These are phyloP conservation scores for Russula sp. DNA, from an alignment of 768 basidiomycete species.

Conservation along the genomic window DNA sequence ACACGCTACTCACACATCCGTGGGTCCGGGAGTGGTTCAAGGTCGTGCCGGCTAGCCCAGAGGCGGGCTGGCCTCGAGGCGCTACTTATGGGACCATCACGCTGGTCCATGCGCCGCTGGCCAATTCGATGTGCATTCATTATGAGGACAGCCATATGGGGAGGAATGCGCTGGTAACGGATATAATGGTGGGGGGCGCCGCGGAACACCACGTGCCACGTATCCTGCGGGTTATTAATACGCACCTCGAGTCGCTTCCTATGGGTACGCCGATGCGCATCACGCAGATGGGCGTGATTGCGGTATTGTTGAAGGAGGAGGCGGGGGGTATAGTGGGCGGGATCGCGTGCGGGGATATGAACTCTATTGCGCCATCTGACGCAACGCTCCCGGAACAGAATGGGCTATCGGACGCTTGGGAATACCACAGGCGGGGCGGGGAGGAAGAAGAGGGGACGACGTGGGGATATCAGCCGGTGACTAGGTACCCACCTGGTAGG, in stretches of 20 bases:
- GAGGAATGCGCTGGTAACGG: constrained; percentile 57
- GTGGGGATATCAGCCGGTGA: constrained; percentile 65
- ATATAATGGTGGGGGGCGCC: constrained; percentile 41
- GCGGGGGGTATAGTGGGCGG: constrained; percentile 53
- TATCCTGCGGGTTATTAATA: constrained; percentile 62
- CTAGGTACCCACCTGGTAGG: constrained; percentile 49
- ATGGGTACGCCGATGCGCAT: constrained; percentile 41
- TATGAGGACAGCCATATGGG: constrained; percentile 51
- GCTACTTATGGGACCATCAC: constrained; percentile 66
- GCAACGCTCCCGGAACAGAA: constrained; percentile 41
- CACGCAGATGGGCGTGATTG: constrained; percentile 53
- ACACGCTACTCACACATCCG: constrained; percentile 48
- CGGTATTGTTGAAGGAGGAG: constrained; percentile 48
- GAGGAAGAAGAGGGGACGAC: constrained; percentile 52
- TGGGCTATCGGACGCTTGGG: constrained; percentile 62
- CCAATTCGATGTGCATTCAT: constrained; percentile 48
- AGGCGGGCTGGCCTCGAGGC: constrained; percentile 50
- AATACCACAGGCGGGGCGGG: constrained; percentile 40
- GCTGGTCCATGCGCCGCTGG: constrained; percentile 55
- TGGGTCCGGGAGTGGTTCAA: constrained; percentile 65
- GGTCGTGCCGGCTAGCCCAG: constrained; percentile 51
- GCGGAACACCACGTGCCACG: constrained; percentile 36
- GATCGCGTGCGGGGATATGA: constrained; percentile 71
- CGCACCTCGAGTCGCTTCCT: constrained; percentile 67
- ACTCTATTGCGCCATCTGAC: constrained; percentile 54